Evolutionary conservation across 768 basidiomycete genomes (phyloP).

Genomic region (Rhodosporidiobolus sp.): DNA sequence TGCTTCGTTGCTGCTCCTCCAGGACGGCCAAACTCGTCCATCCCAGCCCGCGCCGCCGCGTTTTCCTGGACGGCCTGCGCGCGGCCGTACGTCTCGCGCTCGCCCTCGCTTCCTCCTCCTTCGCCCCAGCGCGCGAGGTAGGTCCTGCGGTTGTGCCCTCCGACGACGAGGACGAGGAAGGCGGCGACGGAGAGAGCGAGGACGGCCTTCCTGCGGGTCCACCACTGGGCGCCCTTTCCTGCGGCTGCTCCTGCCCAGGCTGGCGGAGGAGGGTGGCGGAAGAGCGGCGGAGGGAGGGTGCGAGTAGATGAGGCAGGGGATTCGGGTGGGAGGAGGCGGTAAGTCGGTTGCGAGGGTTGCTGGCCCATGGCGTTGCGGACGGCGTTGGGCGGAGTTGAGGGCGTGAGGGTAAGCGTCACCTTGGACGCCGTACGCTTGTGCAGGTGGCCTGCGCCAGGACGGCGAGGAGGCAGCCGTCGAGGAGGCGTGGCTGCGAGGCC

Average conservation of each 20-base stretch:
- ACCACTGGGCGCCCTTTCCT: neutral
- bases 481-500: neutral
- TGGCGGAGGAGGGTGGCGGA: neutral
- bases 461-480: neutral
- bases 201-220: neutral
- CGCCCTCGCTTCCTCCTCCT: too few relatives aligned
- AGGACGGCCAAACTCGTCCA: neutral
- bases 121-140: neutral
- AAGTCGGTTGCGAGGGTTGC: too few relatives aligned
- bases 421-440: constrained; percentile 2
- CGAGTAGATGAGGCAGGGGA: too few relatives aligned
- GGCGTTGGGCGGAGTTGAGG: neutral
- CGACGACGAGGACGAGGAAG: neutral
- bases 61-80: neutral
- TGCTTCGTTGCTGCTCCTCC: neutral
- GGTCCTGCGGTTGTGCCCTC: too few relatives aligned
- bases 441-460: neutral
- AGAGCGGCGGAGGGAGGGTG: too few relatives aligned
- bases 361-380: too few relatives aligned
- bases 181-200: neutral
- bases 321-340: too few relatives aligned
- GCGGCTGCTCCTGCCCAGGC: neutral
- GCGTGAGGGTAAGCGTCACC: neutral
- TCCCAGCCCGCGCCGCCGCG: neutral
- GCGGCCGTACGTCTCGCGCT: constrained; percentile 3